phyloP scores from a whole-genome alignment of 2,329 filamentous ascomycete species.

The Passalora sequoiae region DNA sequence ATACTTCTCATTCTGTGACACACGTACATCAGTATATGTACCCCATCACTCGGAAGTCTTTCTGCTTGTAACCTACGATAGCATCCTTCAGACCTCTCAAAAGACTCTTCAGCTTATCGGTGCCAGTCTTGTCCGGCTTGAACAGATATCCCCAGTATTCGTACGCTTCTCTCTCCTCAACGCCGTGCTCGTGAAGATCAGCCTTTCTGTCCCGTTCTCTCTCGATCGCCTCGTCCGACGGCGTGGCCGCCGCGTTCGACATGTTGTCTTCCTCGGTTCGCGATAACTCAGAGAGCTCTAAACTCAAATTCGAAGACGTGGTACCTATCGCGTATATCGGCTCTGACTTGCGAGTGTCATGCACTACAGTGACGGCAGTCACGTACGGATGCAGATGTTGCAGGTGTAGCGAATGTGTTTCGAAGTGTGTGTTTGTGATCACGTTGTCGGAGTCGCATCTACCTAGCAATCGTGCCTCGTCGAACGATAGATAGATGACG shows the following conservation, averaged over 20 bases:
- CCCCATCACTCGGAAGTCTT: not conserved
- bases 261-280: too few species aligned
- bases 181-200: slow-evolving; percentile 25
- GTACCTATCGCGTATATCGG: too few species aligned
- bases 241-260: not conserved
- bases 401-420: too few species aligned
- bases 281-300: too few species aligned
- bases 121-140: slow-evolving; percentile 49
- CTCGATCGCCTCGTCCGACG: not conserved
- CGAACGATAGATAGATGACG: too few species aligned
- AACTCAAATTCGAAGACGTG: too few species aligned
- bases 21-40: slow-evolving; percentile 7
- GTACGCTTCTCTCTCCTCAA: slow-evolving; percentile 39
- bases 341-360: too few species aligned
- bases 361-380: too few species aligned
- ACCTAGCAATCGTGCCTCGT: too few species aligned
- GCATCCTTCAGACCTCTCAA: slow-evolving; percentile 44
- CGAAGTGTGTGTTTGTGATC: too few species aligned
- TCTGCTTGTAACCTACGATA: slow-evolving; percentile 35
- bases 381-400: too few species aligned
- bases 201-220: slow-evolving; percentile 11
- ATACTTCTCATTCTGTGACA: slow-evolving; percentile 38
- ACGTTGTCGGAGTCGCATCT: too few species aligned
- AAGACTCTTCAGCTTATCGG: slow-evolving; percentile 42
- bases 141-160: slow-evolving; percentile 50